phyloP scores from a whole-genome alignment of 768 basidiomycete genomes.

The Leccinum subgranulosum region DNA sequence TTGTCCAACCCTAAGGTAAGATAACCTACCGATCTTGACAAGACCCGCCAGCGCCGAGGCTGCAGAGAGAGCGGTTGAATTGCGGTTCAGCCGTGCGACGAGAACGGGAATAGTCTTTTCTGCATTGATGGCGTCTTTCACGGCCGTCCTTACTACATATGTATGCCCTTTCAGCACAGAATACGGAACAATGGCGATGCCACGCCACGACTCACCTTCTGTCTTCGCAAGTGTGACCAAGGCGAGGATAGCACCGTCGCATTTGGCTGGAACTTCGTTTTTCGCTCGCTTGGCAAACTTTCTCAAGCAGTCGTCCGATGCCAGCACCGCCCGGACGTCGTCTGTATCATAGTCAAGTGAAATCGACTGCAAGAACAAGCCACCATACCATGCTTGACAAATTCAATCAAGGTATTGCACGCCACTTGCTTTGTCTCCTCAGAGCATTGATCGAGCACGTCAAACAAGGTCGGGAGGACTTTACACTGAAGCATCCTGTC shows the following conservation, averaged over 20 bases:
- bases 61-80: constrained; percentile 18
- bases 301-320: constrained; percentile 2
- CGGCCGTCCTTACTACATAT: constrained; percentile 2
- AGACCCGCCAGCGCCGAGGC: constrained; percentile 16
- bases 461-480: constrained; percentile 15
- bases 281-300: constrained; percentile 17
- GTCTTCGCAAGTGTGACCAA: constrained; percentile 14
- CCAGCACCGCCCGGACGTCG: constrained; percentile 4
- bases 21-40: constrained; percentile 16
- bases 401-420: constrained; percentile 11
- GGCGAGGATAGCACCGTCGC: constrained; percentile 17
- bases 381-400: constrained; percentile 19
- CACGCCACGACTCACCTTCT: constrained; percentile 2
- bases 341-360: constrained; percentile 5
- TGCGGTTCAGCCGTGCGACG: constrained; percentile 14
- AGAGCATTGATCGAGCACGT: constrained; percentile 21
- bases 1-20: neutral
- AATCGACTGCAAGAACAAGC: neutral
- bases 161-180: neutral
- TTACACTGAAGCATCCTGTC: constrained; percentile 11
- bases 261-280: constrained; percentile 1
- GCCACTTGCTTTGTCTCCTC: constrained; percentile 14
- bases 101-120: constrained; percentile 15
- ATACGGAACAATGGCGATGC: neutral
- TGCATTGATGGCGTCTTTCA: constrained; percentile 13